phyloP scores from a whole-genome alignment of 2,329 filamentous ascomycete genomes.

The Sporothrix euskadiensis region DNA sequence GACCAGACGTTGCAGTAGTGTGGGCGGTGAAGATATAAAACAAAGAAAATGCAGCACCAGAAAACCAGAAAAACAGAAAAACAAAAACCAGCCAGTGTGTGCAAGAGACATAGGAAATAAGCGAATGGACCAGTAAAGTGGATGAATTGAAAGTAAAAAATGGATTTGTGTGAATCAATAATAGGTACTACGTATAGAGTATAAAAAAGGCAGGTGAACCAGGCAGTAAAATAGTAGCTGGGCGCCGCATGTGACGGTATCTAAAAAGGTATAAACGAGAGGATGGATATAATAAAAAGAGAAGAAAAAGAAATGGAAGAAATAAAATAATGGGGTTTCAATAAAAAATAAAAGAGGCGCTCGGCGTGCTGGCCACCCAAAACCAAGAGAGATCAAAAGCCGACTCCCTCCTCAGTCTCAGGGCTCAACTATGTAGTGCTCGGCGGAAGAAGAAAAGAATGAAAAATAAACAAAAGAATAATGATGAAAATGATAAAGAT shows the following conservation, averaged over 20 bases:
- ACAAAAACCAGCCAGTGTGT: neutral
- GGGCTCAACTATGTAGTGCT: neutral
- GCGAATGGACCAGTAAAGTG: neutral
- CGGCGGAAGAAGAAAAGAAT: neutral
- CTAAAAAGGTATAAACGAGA: conserved; percentile 9
- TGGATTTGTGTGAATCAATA: conserved; percentile 1
- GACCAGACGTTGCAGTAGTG: conserved; percentile 29
- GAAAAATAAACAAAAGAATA: conserved; percentile 28
- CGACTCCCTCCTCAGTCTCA: neutral
- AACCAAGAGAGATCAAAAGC: neutral
- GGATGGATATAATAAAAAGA: neutral
- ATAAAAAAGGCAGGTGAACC: neutral
- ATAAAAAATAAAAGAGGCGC: conserved; percentile 2
- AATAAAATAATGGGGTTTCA: neutral
- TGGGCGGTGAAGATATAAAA: conserved; percentile 29
- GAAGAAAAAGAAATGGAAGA: neutral
- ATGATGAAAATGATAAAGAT: conserved; percentile 10
- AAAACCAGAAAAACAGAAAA: neutral
- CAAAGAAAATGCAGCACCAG: neutral
- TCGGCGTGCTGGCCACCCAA: neutral
- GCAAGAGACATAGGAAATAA: neutral
- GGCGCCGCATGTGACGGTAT: conserved; percentile 19
- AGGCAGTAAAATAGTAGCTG: neutral
- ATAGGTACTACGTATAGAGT: neutral
- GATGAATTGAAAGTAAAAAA: neutral